Evolutionary conservation across 768 basidiomycete genomes (phyloP).

Genomic region (Galerina marginata): DNA sequence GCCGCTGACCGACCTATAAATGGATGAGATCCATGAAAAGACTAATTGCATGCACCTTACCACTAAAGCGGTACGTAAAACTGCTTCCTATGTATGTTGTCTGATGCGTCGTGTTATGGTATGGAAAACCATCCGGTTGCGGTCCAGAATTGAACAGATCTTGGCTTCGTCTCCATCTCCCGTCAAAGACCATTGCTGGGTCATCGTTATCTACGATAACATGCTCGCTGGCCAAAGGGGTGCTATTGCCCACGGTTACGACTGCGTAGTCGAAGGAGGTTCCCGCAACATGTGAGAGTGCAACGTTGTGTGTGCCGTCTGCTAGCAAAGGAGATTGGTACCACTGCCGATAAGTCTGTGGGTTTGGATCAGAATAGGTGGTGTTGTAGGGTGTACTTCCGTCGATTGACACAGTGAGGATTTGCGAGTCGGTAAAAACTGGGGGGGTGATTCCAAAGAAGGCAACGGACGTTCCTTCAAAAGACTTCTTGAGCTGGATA

Average conservation of each 20-base stretch:
- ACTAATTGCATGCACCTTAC: constrained; percentile 18
- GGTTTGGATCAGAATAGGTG: constrained; percentile 29
- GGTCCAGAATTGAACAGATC: constrained; percentile 22
- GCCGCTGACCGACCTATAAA: constrained; percentile 25
- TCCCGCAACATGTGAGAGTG: constrained; percentile 25
- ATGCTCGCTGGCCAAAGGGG: constrained; percentile 21
- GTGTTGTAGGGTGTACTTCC: constrained; percentile 21
- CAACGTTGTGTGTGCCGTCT: constrained; percentile 29
- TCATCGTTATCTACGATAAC: constrained; percentile 32
- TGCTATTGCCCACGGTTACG: constrained; percentile 26
- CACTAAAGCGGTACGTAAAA: constrained; percentile 34
- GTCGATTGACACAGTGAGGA: constrained; percentile 28
- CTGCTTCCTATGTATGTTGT: constrained; percentile 21
- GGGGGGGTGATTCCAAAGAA: constrained; percentile 30
- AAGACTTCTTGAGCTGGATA: no score
- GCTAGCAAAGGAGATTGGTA: constrained; percentile 29
- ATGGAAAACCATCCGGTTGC: constrained; percentile 24
- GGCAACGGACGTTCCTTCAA: constrained; percentile 29
- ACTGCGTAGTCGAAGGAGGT: constrained; percentile 31
- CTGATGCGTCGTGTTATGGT: constrained; percentile 33
- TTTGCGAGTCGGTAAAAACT: constrained; percentile 18
- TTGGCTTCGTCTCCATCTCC: constrained; percentile 21
- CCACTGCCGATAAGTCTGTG: constrained; percentile 32
- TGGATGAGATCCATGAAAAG: no score
- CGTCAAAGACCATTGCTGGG: constrained; percentile 17